A percentile compares a stretch with the other conserved stretches of the same genome.
phyloP scores from a whole-genome alignment of 768 basidiomycete genomes.

The Harrya chromipes region DNA sequence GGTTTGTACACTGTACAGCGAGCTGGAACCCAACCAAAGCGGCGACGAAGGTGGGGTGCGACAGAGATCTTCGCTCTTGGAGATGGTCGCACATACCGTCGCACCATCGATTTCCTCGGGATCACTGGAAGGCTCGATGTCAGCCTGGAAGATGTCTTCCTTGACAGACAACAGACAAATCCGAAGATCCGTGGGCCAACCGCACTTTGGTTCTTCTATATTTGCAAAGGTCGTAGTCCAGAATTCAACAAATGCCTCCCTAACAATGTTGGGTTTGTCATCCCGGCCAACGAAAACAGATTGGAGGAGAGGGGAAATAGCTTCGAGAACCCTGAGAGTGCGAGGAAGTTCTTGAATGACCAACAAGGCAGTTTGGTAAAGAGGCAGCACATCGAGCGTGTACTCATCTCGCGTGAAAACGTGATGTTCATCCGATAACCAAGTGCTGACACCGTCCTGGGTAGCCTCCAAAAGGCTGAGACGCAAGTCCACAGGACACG shows the following conservation, averaged over 20 bases:
- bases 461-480: slow-evolving; percentile 44
- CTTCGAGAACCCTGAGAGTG: slow-evolving; percentile 39
- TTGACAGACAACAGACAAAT: slow-evolving; percentile 28
- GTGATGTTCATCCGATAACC: slow-evolving; percentile 60
- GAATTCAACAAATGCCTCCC: slow-evolving; percentile 57
- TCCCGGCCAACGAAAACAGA: slow-evolving; percentile 54
- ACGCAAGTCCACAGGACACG: slow-evolving; percentile 49
- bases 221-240: slow-evolving; percentile 52
- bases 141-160: neutral
- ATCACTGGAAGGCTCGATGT: slow-evolving; percentile 25
- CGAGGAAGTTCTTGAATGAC: slow-evolving; percentile 47
- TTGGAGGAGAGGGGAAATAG: slow-evolving; percentile 49
- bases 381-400: slow-evolving; percentile 53
- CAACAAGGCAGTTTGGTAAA: slow-evolving; percentile 61
- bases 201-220: slow-evolving; percentile 39
- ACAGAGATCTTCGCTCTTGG: slow-evolving; percentile 6
- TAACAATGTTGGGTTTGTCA: slow-evolving; percentile 42
- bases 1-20: slow-evolving; percentile 3
- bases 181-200: slow-evolving; percentile 53
- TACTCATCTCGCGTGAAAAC: slow-evolving; percentile 55
- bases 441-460: slow-evolving; percentile 54
- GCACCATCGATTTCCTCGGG: slow-evolving; percentile 22
- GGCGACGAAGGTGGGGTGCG: slow-evolving; percentile 13
- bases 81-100: slow-evolving; percentile 3
- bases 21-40: neutral